phyloP scores from a whole-genome alignment of 306 rosid genomes.

The Medicago ruthenica region DNA sequence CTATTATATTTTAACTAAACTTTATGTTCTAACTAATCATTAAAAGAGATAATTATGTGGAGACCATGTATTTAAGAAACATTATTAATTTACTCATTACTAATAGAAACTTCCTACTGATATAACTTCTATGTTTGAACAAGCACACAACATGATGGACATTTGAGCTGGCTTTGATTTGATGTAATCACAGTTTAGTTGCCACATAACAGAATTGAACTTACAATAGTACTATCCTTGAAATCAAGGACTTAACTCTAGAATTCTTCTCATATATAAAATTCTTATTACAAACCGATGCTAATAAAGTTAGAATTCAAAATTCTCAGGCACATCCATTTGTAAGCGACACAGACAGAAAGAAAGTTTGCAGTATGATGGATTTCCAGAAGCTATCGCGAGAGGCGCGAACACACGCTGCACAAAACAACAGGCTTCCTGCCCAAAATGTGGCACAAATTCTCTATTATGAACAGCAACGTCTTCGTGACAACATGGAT shows the following conservation, averaged over 20 bases:
- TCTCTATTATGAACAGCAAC: conserved; percentile 81
- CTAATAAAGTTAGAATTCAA: conserved; percentile 23
- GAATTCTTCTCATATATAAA: conserved; percentile 1
- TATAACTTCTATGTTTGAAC: too few relatives aligned
- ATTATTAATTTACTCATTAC: too few relatives aligned
- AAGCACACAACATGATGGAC: too few relatives aligned
- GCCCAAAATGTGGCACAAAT: conserved; percentile 92
- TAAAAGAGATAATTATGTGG: too few relatives aligned
- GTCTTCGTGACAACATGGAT: conserved; percentile 69
- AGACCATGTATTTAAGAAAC: too few relatives aligned
- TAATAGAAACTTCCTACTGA: too few relatives aligned
- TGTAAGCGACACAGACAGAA: conserved; percentile 82
- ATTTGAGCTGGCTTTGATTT: neutral
- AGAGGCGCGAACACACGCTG: conserved; percentile 92
- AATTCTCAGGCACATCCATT: conserved; percentile 78
- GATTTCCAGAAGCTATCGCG: conserved; percentile 90
- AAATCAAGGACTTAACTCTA: conserved; percentile 15
- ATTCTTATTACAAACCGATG: neutral
- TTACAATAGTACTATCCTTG: neutral
- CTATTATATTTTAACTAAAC: too few relatives aligned
- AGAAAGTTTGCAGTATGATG: conserved; percentile 91
- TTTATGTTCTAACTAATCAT: too few relatives aligned
- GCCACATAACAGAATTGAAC: neutral
- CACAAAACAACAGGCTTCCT: conserved; percentile 89
- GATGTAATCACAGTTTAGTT: conserved; percentile 1